Base-by-base conservation (phyloP, 192 early-diverging fungal genomes). In the Backusella mclennaniae region DNA sequence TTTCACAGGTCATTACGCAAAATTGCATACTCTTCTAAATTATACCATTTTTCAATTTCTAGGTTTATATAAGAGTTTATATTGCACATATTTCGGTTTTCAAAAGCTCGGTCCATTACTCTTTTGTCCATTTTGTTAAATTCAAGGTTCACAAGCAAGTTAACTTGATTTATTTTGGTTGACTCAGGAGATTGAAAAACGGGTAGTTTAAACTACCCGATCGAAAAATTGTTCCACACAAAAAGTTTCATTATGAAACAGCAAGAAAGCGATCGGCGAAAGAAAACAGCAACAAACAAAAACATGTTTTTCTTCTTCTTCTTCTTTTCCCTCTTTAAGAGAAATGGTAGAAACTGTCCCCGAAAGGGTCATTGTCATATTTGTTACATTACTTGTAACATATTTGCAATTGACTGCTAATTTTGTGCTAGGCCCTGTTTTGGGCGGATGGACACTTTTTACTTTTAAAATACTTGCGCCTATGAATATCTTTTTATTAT, bases 401-500 rank as follows among this genome's bases (percentile, higher is more conserved):
- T 73, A 63, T 38, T 39, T 73, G 26, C 53, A 56, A 38, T 19
- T 39, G 35, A 66, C 73, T 42, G 49, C 41, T 14, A 71, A 71
- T 46, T 71, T 71, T 46, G 38, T 63, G 19, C 8, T 73, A 26
- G 73, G 56, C 6, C 73, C 56, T 75, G 63, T 63, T 49, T 38
- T 69, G 31, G 76, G 76, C 5, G 69, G 69, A 17, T 74, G 71
- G 71, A 66, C 49, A 4, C 6, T 77, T 4, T 38, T 41, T 56
- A 35, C 67, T 66, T 41, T 67, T 6, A 38, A 75, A 38, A 21
- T 90, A 15, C 86, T 89, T 11, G 84, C 85, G 29, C 90, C 90
- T 6, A 95, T 96, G 86, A 93, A 96, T 82, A 66, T 93, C 41
- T 81, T 84, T 36, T 86, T 95, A 15, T 76, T 88, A 31, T 86